phyloP scores from a whole-genome alignment of 2,329 filamentous ascomycete species.

The Periconia digitata region DNA sequence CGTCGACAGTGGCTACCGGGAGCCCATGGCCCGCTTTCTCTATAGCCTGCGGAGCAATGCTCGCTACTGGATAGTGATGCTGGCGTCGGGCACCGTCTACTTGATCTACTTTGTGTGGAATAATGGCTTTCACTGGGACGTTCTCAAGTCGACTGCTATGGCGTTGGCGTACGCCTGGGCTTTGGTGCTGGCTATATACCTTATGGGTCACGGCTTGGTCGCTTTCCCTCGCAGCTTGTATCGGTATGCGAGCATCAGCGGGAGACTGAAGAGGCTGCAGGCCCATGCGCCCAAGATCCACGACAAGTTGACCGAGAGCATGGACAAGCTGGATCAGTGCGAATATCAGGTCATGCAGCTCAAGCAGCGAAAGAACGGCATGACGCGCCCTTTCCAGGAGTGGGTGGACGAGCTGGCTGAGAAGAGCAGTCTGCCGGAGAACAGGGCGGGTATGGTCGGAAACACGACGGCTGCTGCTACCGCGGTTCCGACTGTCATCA shows the following conservation, averaged over 20 bases:
- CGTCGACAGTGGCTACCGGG: constrained; percentile 88
- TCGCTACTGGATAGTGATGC: constrained; percentile 80
- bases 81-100: constrained; percentile 69
- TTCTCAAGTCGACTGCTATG: constrained; percentile 85
- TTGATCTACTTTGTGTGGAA: constrained; percentile 81
- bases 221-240: constrained; percentile 83
- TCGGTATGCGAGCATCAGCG: constrained; percentile 75
- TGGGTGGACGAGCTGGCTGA: constrained; percentile 97
- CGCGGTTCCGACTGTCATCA: constrained; percentile 77
- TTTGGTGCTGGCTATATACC: constrained; percentile 85
- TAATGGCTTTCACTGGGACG: constrained; percentile 70
- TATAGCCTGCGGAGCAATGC: constrained; percentile 88
- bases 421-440: constrained; percentile 68
- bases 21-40: constrained; percentile 75
- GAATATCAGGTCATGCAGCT: constrained; percentile 81
- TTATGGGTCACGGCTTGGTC: constrained; percentile 97
- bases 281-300: constrained; percentile 76
- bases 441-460: constrained; percentile 38
- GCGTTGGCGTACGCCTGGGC: constrained; percentile 94
- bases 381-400: constrained; percentile 74
- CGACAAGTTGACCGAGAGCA: constrained; percentile 84
- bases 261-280: constrained; percentile 74
- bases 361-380: constrained; percentile 76
- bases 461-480: constrained; percentile 38
- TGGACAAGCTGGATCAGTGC: constrained; percentile 75